A percentile compares a stretch with the other conserved stretches of the same genome.
Evolutionary conservation across 371 early-diverging fungal genomes (phyloP).

Genomic region (Mortierella sp.): DNA sequence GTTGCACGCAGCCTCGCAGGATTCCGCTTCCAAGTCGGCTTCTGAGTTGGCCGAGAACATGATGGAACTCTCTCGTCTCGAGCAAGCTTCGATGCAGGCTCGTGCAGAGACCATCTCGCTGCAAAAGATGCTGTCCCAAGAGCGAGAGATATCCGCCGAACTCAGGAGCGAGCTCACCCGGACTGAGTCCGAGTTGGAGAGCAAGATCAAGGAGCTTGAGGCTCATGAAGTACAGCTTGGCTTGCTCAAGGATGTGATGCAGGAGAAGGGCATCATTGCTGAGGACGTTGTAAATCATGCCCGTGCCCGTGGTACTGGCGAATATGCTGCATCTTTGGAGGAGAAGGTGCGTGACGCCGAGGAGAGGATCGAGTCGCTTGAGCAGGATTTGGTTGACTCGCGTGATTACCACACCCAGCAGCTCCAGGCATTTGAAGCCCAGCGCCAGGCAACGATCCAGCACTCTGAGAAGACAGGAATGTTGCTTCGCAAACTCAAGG

Average conservation of each 20-base stretch:
- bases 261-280: slow-evolving; percentile 62
- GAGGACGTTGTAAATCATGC: slow-evolving; percentile 46
- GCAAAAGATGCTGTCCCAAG: slow-evolving; percentile 67
- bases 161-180: slow-evolving; percentile 62
- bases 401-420: slow-evolving; percentile 27
- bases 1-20: slow-evolving; percentile 46
- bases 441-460: slow-evolving; percentile 47
- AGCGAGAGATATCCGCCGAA: slow-evolving; percentile 66
- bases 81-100: slow-evolving; percentile 70
- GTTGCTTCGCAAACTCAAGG: slow-evolving; percentile 52
- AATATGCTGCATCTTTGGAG: slow-evolving; percentile 35
- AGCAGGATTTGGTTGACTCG: slow-evolving; percentile 32
- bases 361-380: slow-evolving; percentile 15
- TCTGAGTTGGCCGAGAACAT: slow-evolving; percentile 66
- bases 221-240: slow-evolving; percentile 73
- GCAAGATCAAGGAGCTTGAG: slow-evolving; percentile 66
- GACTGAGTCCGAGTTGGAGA: slow-evolving; percentile 64
- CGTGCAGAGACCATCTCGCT: slow-evolving; percentile 68
- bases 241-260: slow-evolving; percentile 74
- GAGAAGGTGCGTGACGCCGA: slow-evolving; percentile 36
- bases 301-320: slow-evolving; percentile 35
- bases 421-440: slow-evolving; percentile 27
- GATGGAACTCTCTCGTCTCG: slow-evolving; percentile 69
- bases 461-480: slow-evolving; percentile 42
- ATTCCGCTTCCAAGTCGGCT: slow-evolving; percentile 41